Evolutionary conservation across 441 rosid species (phyloP).

Genomic region (Euphorbia schlechtendalii): DNA sequence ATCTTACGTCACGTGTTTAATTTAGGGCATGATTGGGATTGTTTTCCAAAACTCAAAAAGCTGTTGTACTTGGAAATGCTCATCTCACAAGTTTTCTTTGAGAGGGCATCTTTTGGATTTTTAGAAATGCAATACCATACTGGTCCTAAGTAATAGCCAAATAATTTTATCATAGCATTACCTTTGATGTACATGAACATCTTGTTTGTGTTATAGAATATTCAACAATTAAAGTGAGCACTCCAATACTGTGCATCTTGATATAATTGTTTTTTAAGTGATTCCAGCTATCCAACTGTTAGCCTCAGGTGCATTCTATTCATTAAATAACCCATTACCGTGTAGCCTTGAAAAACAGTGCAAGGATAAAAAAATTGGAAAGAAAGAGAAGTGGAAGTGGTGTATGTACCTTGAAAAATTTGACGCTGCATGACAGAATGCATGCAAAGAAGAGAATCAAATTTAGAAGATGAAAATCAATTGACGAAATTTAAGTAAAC

Average conservation of each 20-base stretch:
- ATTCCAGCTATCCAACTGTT: not conserved
- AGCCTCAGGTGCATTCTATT: too few relatives aligned
- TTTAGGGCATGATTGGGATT: too few relatives aligned
- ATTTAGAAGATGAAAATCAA: constrained; percentile 5
- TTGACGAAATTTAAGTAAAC: constrained; percentile 5
- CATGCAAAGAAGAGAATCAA: constrained; percentile 24
- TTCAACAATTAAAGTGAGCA: not conserved
- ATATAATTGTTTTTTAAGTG: not conserved
- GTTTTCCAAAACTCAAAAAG: too few relatives aligned
- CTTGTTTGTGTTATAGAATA: not conserved
- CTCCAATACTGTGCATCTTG: not conserved
- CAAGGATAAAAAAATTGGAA: not conserved
- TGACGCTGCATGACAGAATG: constrained; percentile 36
- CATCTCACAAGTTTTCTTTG: too few relatives aligned
- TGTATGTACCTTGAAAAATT: constrained; percentile 49
- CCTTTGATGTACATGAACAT: not conserved
- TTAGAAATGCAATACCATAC: too few relatives aligned
- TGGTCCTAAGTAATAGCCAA: too few relatives aligned
- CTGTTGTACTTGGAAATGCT: too few relatives aligned
- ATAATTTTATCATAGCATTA: too few relatives aligned
- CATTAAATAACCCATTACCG: too few relatives aligned
- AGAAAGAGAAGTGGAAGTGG: constrained; percentile 7
- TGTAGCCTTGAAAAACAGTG: too few relatives aligned
- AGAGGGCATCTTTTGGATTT: too few relatives aligned
- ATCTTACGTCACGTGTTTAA: not conserved